Evolutionary conservation across 176 grass and related monocot genomes (phyloP).

Genomic region (Avena atlantica): DNA sequence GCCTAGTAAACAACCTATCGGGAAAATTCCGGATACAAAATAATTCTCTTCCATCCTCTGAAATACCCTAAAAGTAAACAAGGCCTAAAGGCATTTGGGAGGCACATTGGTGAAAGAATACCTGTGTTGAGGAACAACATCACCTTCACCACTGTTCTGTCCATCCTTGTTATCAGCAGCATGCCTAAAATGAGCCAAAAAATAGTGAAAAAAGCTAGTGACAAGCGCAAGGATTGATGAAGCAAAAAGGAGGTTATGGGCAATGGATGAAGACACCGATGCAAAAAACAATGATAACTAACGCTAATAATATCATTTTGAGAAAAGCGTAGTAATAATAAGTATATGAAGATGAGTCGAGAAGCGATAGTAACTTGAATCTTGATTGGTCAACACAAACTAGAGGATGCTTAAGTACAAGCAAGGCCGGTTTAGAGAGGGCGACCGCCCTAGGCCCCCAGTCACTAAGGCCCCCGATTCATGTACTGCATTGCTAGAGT

Average conservation of each 20-base stretch:
- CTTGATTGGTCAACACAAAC: background rate
- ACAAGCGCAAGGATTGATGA: background rate
- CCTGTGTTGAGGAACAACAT: background rate
- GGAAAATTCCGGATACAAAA: no score
- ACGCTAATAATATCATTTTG: background rate
- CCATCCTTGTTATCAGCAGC: slow-evolving; percentile 7
- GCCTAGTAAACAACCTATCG: no score
- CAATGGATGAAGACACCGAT: background rate
- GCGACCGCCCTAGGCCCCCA: no score
- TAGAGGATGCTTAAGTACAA: background rate
- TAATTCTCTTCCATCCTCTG: no score
- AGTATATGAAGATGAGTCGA: background rate
- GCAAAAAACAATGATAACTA: background rate
- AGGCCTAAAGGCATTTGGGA: background rate
- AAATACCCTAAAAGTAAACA: no score
- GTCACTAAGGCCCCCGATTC: no score
- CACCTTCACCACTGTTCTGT: background rate
- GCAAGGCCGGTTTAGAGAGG: no score
- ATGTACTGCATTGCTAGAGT: no score
- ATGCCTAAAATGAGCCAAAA: background rate
- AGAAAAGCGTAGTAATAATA: background rate
- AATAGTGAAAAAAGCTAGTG: background rate
- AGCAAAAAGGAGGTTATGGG: background rate
- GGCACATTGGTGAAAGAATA: background rate
- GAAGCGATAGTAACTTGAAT: background rate